phyloP scores from a whole-genome alignment of 257 asterid genomes.

The Nyctanthes arbortristis region DNA sequence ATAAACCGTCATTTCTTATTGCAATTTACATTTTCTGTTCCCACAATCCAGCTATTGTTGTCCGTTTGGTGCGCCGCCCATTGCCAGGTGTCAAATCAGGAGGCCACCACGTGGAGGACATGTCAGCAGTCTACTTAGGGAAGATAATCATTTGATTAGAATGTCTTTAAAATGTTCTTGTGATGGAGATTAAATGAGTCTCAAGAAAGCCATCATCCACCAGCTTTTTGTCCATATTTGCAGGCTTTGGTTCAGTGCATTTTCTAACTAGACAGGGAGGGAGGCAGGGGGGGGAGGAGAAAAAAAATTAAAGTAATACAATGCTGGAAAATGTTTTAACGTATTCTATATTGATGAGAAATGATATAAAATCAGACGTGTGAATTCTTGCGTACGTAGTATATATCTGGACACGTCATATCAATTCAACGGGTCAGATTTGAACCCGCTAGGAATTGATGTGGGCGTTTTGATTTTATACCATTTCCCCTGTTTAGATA shows the following conservation, averaged over 20 bases:
- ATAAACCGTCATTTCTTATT: background rate
- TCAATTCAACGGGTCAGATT: too few species aligned
- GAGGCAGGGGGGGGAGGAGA: too few species aligned
- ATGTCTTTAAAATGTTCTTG: background rate
- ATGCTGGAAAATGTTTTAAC: too few species aligned
- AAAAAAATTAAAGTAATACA: too few species aligned
- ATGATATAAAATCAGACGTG: too few species aligned
- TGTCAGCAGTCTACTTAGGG: constrained; percentile 14
- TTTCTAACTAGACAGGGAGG: too few species aligned
- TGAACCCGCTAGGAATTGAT: too few species aligned
- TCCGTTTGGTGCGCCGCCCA: constrained; percentile 75
- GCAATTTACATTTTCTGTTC: constrained; percentile 20
- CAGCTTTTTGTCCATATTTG: background rate
- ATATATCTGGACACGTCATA: too few species aligned
- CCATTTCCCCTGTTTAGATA: too few species aligned
- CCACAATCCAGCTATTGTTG: constrained; percentile 36
- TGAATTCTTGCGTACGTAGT: too few species aligned
- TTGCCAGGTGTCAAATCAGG: constrained; percentile 26
- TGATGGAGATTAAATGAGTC: background rate
- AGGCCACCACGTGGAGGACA: constrained; percentile 38
- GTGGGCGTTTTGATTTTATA: too few species aligned
- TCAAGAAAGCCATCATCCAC: background rate
- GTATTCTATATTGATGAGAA: too few species aligned
- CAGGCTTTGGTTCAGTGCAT: background rate
- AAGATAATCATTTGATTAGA: constrained; percentile 37